A percentile compares a stretch with the other conserved stretches of the same genome.
phyloP scores from a whole-genome alignment of 2,329 filamentous ascomycete species.

The Nemania sp. region DNA sequence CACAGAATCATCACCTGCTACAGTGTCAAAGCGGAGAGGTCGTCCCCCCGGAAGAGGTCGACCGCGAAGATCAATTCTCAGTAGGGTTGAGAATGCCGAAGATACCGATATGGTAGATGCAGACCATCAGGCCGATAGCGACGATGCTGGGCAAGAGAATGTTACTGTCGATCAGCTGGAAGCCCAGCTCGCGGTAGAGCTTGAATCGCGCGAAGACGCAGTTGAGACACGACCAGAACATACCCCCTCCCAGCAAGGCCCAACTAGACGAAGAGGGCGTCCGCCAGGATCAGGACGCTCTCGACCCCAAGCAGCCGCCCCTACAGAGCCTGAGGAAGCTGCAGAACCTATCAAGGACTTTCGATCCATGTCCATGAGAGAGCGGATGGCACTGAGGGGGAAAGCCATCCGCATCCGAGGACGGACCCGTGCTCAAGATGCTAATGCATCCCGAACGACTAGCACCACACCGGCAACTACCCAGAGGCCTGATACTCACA shows the following conservation, averaged over 20 bases:
- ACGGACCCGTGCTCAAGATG: conserved; percentile 15
- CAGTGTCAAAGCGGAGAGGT: conserved; percentile 22
- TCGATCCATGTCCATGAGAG: conserved; percentile 59
- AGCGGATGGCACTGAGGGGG: conserved; percentile 59
- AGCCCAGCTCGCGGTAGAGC: conserved; percentile 42
- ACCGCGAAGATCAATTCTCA: conserved; percentile 38
- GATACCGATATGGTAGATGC: conserved; percentile 27
- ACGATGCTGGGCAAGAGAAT: conserved; percentile 27
- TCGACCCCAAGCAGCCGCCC: conserved; percentile 16
- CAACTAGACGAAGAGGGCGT: conserved; percentile 42
- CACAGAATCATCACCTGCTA: conserved; percentile 19
- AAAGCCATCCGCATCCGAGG: conserved; percentile 57
- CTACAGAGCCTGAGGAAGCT: conserved; percentile 18
- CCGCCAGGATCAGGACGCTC: conserved; percentile 36
- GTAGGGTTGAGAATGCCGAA: conserved; percentile 27
- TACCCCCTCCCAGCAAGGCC: conserved; percentile 13
- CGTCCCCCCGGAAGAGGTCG: conserved; percentile 28
- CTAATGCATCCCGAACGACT: conserved; percentile 7
- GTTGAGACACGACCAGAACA: conserved; percentile 15
- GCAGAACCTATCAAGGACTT: conserved; percentile 30
- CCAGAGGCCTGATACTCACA: conserved; percentile 2
- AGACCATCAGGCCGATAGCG: conserved; percentile 22
- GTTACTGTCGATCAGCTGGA: conserved; percentile 42
- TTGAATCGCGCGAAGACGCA: conserved; percentile 29
- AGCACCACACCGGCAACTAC: conserved; percentile 19